Evolutionary conservation across 139 green algal genomes (phyloP), one percentile per base, ranked within the genome.

Genomic region (Volvox reticuliferus): DNA sequence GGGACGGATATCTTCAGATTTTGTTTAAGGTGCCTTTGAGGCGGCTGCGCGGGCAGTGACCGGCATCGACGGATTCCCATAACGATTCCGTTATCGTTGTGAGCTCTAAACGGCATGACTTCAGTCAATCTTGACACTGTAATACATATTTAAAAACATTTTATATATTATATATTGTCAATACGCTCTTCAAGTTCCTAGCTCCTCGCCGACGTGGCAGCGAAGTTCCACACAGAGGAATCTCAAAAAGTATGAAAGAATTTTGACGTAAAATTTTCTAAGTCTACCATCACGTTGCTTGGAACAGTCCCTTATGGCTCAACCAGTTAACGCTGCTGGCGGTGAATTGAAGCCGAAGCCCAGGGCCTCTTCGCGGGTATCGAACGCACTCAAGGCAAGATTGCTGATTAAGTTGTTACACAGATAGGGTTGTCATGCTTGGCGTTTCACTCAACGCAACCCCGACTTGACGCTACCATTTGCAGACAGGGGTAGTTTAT

Each of bases 401-500:
- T 79, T 22, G 12, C 19, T 75, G 67, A 26, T 75, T 12, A 12
- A 28, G 5, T 44, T 79, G 73, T 33, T 32, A 9, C 26, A 12
- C 21, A 82, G 33, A 63, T 24, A 2, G 36, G 21, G 78, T 84
- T 65, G 19, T 65, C 17, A 33, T 36, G 21, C 71, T 79, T n/a
- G 71, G 76, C 76, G 76, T 82, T 82, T 68, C 12, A 24, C 36
- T 3, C 22, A 84, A 87, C 79, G 55, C 50, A 73, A 33, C 30
- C 30, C 81, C 12, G 73, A 35, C 55, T n/a, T 73, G 16, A 28
- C 14, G 16, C 55, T n/a, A 50, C 13, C 17, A 44, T 32, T 32
- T 61, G 67, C 93, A 96, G 93, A 95, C 83, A 28, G 93, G 92
- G 12, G 95, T 96, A 0, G 93, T 97, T 35, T 95, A 94, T 87